Evolutionary conservation across 495 filamentous ascomycete genomes (phyloP), one percentile per base, ranked within the genome.

Genomic region (Penicillium paradoxum): DNA sequence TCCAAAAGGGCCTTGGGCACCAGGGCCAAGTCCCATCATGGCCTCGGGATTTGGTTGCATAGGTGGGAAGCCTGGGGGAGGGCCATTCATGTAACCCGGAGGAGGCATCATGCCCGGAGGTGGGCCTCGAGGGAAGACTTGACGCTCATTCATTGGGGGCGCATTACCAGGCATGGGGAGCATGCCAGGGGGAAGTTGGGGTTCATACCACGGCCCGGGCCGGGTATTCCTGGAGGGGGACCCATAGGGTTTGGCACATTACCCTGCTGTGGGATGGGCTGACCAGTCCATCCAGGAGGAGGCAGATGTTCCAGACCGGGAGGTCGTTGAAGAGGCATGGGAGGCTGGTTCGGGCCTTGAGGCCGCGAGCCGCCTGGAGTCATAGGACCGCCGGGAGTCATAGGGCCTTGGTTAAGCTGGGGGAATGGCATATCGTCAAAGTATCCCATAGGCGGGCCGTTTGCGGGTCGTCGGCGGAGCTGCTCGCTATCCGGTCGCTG

Each of bases 41-140:
- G 62, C 70, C 32, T 77, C 73, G 1, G 65, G 72, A 47, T 72
- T 74, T 42, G 63, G 75, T 6, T 72, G 74, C 65, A 74, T 70
- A 15, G 69, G 72, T 33, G 73, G 69, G 47, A 79, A 79, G 6
- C 74, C 75, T 15, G 74, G 76, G 1, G 68, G 70, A 32, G 70
- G 73, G 1, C 65, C 72, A 45, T 70, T 72, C 68, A 75, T 74
- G 55, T 75, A 81, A 18, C 76, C 78, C 1, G 77, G 77, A 30
- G 75, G 77, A 14, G 73, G 77, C 62, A 75, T 73, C 74, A 79
- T 77, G 32, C 75, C 76, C 1, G 71, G 76, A 22, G 72, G 74
- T 50, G 66, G 72, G 11, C 67, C 75, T 49, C 72, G 70, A 25
- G 72, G 72, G 47, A 72, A 75, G 42, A 57, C 62, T 47, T 71